Evolutionary conservation across 2,329 filamentous ascomycete genomes (phyloP).

Genomic region (Fusarium keratoplasticum): DNA sequence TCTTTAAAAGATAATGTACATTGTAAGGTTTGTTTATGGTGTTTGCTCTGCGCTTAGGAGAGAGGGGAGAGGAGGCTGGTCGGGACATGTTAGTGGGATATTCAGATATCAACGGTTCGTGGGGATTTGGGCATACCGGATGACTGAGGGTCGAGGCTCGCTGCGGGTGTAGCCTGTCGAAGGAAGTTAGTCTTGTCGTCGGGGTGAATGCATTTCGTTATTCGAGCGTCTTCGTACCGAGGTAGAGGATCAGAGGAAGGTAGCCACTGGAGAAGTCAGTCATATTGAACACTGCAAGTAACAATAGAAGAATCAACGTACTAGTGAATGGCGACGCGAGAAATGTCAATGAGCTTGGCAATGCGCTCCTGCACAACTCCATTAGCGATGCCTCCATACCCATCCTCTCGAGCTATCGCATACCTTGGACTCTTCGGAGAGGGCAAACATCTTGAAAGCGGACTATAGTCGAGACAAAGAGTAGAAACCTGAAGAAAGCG

Average conservation of each 20-base stretch:
- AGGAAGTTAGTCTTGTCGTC: constrained; percentile 41
- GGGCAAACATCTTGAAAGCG: constrained; percentile 65
- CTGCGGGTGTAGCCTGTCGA: constrained; percentile 88
- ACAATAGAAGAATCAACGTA: constrained; percentile 58
- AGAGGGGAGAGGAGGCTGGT: constrained; percentile 72
- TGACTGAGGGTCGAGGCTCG: constrained; percentile 83
- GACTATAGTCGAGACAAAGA: background rate
- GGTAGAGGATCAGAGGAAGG: constrained; percentile 94
- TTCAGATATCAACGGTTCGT: background rate
- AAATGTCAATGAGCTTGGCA: constrained; percentile 94
- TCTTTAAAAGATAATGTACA: constrained; percentile 42
- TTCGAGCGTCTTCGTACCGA: constrained; percentile 70
- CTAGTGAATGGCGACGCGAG: constrained; percentile 96
- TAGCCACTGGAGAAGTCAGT: constrained; percentile 78
- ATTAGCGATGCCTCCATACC: constrained; percentile 22
- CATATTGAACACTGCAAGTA: background rate
- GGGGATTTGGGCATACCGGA: constrained; percentile 58
- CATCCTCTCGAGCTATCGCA: constrained; percentile 23
- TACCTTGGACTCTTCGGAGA: constrained; percentile 99
- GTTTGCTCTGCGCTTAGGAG: constrained; percentile 57
- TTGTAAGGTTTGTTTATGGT: constrained; percentile 18
- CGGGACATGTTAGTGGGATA: constrained; percentile 36
- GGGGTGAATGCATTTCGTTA: constrained; percentile 14
- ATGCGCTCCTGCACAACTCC: constrained; percentile 83
- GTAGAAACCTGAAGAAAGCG: background rate